phyloP scores from a whole-genome alignment of 2,329 filamentous ascomycete species.

The Trichoderma harzianum region DNA sequence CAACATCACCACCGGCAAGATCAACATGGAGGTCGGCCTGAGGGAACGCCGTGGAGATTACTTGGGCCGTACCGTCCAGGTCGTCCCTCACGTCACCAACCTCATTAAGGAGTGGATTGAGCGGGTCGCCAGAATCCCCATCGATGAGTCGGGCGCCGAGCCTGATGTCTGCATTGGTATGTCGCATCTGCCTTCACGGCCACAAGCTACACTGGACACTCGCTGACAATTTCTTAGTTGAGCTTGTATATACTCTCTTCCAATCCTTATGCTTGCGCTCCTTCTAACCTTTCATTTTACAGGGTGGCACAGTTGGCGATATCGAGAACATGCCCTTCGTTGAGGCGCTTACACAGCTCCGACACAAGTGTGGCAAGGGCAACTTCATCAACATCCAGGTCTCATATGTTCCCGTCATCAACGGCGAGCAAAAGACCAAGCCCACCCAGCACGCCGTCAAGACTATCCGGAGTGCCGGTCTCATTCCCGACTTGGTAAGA shows the following conservation, averaged over 20 bases:
- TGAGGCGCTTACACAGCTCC: conserved; percentile 78
- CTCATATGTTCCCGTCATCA: conserved; percentile 71
- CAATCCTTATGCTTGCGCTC: background rate
- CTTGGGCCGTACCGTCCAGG: conserved; percentile 83
- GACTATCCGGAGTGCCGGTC: conserved; percentile 75
- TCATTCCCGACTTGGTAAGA: conserved; percentile 65
- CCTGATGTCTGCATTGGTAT: conserved; percentile 91
- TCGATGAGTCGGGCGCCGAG: conserved; percentile 76
- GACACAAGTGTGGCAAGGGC: conserved; percentile 65
- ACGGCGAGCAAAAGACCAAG: conserved; percentile 88
- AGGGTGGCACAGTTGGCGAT: conserved; percentile 65
- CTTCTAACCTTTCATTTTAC: conserved; percentile 11
- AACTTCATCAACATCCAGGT: conserved; percentile 68
- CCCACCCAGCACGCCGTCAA: conserved; percentile 90
- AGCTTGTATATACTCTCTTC: background rate
- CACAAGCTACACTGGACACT: background rate
- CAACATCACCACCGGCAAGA: conserved; percentile 97
- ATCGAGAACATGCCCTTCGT: conserved; percentile 87
- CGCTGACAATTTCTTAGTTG: background rate
- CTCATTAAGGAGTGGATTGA: conserved; percentile 92
- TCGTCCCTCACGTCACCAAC: conserved; percentile 88
- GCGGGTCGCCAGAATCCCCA: conserved; percentile 77
- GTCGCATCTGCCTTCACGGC: conserved; percentile 22
- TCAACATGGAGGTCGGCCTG: conserved; percentile 84
- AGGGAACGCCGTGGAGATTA: conserved; percentile 68